Conservation (phyloP, 2,329 filamentous ascomycete genomes). For the Rutstroemia sp. region DNA sequence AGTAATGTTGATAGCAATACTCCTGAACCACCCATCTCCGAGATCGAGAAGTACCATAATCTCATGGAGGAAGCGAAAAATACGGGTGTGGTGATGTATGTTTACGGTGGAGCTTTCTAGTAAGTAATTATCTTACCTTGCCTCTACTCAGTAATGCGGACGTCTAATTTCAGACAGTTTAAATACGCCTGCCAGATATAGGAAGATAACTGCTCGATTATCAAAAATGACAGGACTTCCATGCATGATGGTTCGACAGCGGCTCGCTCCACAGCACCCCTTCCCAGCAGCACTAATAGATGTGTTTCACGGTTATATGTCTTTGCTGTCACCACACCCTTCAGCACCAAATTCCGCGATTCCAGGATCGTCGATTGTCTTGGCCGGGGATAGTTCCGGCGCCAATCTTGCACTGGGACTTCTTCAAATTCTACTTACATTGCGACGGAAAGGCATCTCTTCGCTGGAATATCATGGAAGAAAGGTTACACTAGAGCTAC, state of each 20-base stretch:
- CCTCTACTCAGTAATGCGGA: background rate
- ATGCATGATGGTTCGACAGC: background rate
- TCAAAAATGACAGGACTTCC: background rate
- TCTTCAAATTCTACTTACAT: background rate
- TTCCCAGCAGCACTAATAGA: conserved; percentile 3
- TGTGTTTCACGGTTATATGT: background rate
- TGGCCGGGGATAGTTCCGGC: background rate
- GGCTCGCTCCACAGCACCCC: background rate
- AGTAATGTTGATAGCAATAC: background rate
- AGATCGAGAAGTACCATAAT: background rate
- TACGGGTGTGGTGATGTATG: background rate
- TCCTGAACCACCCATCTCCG: background rate
- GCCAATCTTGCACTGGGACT: background rate
- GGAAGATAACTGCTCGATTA: background rate
- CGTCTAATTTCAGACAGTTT: background rate
- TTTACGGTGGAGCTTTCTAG: background rate
- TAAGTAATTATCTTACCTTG: background rate
- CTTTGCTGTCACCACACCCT: background rate
- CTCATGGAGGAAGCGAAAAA: background rate
- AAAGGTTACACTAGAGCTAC: background rate
- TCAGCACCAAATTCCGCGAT: background rate
- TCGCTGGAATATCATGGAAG: background rate
- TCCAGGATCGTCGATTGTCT: background rate
- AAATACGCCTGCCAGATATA: background rate
- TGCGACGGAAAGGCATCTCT: background rate